Evolutionary conservation across 2,329 filamentous ascomycete genomes (phyloP).

Genomic region (Xylaria sp.): DNA sequence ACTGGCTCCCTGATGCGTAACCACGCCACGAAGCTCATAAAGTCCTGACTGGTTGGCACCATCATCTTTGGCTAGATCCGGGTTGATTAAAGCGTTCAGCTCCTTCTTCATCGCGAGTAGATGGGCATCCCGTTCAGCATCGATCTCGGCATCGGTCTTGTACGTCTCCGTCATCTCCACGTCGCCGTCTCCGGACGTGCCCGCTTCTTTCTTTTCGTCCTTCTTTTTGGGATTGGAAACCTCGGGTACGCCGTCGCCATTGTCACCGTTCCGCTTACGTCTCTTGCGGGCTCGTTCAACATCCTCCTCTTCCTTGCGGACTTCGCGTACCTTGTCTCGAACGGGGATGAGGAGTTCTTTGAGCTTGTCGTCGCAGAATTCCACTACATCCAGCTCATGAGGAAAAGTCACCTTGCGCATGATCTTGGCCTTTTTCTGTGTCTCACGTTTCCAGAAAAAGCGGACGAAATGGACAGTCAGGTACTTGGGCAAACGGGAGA

Average conservation of each 20-base stretch:
- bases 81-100: conserved; percentile 80
- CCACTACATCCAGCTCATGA: conserved; percentile 88
- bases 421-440: conserved; percentile 98
- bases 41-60: conserved; percentile 93
- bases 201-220: conserved; percentile 50
- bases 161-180: conserved; percentile 78
- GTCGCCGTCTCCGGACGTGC: conserved; percentile 69
- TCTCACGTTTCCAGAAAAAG: conserved; percentile 97
- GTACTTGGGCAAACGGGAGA: conserved; percentile 92
- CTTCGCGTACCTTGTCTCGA: conserved; percentile 94
- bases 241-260: conserved; percentile 60
- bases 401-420: conserved; percentile 99
- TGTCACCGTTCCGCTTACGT: conserved; percentile 74
- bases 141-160: conserved; percentile 94
- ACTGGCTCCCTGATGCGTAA: conserved; percentile 96
- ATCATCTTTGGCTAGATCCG: conserved; percentile 78
- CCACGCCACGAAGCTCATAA: conserved; percentile 92
- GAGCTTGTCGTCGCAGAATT: conserved; percentile 94
- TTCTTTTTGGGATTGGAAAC: conserved; percentile 63
- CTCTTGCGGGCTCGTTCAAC: conserved; percentile 91
- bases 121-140: conserved; percentile 82
- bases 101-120: conserved; percentile 89
- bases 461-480: conserved; percentile 96
- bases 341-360: conserved; percentile 86
- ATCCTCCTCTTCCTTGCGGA: conserved; percentile 94